Evolutionary conservation across 1,284 basidiomycete genomes (phyloP), one percentile per base, ranked within the genome.

Genomic region (Ganoderma boninense): DNA sequence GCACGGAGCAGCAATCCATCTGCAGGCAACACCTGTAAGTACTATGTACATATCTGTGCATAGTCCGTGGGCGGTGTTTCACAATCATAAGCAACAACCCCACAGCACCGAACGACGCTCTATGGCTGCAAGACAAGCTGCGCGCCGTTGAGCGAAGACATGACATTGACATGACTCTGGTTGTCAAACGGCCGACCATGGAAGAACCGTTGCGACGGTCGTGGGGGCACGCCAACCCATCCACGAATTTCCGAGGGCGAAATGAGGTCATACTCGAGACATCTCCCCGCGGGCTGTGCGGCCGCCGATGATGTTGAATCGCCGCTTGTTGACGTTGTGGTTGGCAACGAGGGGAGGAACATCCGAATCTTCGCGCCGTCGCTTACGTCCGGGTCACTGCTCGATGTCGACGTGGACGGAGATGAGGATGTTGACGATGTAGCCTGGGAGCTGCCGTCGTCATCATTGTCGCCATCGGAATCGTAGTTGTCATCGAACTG

Each of bases 241-340:
- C 73, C 73, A 1, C 38, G 64, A 38, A 74, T 74, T 59, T 71
- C 65, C 63, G 73, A 74, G 42, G 64, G 69, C 52, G 73, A 72
- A 43, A 74, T 71, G 63, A 69, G 64, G 66, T 74, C 73, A 52
- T 74, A 74, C 66, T 74, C 71, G 14, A 74, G 69, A 52, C 73
- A 74, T 18, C 73, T 60, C 29, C 68, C 70, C n/a, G 67, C 35
- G 26, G 63, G 43, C 20, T 63, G 32, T 16, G 67, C 10, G 10
- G 73, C 32, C 13, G 6, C 46, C 18, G 62, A 54, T 20, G 62
- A 57, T 14, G 69, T 57, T 7, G 65, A 32, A 3, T 54, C 35
- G 16, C 44, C 14, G 40, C 38, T 13, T 43, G 54, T 6, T 23
- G 54, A 56, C 54, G 54, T 57, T 16, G 29, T 26, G 6, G 54